These are phyloP conservation scores for Neurospora hispaniola DNA, from an alignment of 495 filamentous ascomycete genomes.

Conservation along the genomic window DNA sequence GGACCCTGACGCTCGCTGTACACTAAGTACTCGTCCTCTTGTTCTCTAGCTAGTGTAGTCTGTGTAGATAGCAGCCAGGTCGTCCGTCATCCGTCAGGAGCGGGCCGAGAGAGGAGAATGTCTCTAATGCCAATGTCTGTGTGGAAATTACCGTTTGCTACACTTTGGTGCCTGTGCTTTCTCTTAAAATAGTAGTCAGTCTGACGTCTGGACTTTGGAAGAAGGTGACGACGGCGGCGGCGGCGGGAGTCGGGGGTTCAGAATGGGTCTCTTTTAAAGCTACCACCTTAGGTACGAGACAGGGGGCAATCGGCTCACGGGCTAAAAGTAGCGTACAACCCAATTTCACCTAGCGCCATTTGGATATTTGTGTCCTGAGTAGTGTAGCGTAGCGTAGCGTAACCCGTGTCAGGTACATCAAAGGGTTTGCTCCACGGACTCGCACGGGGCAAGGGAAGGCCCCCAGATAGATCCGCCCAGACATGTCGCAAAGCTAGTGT, in stretches of 20 bases:
- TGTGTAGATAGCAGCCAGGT: not conserved
- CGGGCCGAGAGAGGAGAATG: not conserved
- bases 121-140: not conserved
- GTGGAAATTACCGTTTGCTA: not conserved
- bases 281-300: not conserved
- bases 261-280: not conserved
- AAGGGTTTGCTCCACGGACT: not conserved
- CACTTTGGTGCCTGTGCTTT: not conserved
- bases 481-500: too few species aligned
- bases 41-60: not conserved
- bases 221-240: not conserved
- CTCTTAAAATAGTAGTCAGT: not conserved
- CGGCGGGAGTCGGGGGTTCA: not conserved
- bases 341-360: not conserved
- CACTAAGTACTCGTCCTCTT: not conserved
- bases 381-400: too few species aligned
- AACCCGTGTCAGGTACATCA: too few species aligned
- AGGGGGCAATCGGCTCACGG: not conserved
- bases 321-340: not conserved
- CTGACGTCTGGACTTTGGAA: not conserved
- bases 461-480: too few species aligned
- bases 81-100: not conserved
- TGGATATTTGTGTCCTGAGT: too few species aligned
- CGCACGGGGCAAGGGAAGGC: too few species aligned
- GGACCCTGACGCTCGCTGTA: not conserved